These are phyloP conservation scores for Fusarium virguliforme DNA, from an alignment of 2,329 filamentous ascomycete genomes.

Conservation along the genomic window DNA sequence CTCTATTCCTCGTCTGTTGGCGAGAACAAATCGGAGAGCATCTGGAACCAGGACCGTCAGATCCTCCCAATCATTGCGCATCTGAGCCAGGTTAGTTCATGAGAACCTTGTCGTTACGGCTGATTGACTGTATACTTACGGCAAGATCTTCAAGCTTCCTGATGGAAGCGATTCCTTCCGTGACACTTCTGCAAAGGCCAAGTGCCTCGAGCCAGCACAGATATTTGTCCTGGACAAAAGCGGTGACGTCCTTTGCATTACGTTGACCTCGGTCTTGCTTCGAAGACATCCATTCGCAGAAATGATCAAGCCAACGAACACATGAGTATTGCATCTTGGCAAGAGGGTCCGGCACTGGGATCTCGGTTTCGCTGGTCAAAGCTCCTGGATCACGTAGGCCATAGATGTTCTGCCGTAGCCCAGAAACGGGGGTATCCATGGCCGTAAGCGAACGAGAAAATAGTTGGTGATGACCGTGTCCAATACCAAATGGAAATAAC, in stretches of 20 bases:
- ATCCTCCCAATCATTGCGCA: neutral
- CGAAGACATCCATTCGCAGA: neutral
- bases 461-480: neutral
- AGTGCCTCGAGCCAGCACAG: neutral
- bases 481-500: neutral
- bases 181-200: neutral
- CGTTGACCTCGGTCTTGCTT: neutral
- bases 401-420: neutral
- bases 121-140: neutral
- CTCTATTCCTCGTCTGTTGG: neutral
- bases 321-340: neutral
- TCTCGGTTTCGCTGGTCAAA: neutral
- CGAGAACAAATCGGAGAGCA: neutral
- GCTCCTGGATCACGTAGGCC: neutral
- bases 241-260: neutral
- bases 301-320: neutral
- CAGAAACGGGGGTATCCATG: neutral
- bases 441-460: neutral
- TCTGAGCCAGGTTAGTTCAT: neutral
- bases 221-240: neutral
- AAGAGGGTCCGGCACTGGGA: neutral
- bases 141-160: neutral
- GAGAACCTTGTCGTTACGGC: neutral
- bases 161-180: neutral
- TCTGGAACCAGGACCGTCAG: neutral